phyloP scores from a whole-genome alignment of 495 filamentous ascomycete genomes.

The Tricharina praecox region DNA sequence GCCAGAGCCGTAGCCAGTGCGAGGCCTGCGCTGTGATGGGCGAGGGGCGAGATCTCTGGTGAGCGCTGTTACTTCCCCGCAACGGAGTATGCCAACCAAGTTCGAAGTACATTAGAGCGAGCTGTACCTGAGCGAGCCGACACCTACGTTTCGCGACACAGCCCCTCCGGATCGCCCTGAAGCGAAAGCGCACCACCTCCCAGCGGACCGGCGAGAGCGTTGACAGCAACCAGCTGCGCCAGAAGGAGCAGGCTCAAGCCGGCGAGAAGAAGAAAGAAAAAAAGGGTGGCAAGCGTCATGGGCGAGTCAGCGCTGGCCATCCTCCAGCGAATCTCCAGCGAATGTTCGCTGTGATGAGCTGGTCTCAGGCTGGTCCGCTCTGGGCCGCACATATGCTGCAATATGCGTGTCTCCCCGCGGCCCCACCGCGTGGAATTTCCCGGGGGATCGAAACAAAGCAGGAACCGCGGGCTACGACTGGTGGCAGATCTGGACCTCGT shows the following conservation, averaged over 20 bases:
- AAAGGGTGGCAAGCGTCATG: background rate
- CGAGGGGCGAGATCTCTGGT: background rate
- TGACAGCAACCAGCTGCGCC: background rate
- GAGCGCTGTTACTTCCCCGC: background rate
- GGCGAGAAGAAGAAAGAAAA: too few species aligned
- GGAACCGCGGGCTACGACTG: background rate
- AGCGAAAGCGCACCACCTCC: background rate
- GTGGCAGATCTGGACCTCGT: background rate
- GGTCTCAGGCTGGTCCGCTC: conserved; percentile 1
- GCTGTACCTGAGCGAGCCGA: background rate
- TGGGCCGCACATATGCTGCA: conserved; percentile 1
- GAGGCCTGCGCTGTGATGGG: background rate
- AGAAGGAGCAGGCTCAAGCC: background rate
- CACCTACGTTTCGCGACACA: too few species aligned
- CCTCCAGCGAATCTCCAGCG: conserved; percentile 5
- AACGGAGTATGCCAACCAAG: background rate
- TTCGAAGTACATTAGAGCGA: background rate
- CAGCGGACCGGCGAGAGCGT: too few species aligned
- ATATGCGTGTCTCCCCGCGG: conserved; percentile 2
- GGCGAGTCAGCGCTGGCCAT: background rate
- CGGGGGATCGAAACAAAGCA: background rate
- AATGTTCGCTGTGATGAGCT: conserved; percentile 5
- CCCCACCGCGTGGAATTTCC: background rate
- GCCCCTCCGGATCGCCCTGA: background rate
- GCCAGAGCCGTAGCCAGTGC: background rate